Evolutionary conservation across 1,139 yeast genomes (phyloP).

Genomic region (Candida frijolesensis): DNA sequence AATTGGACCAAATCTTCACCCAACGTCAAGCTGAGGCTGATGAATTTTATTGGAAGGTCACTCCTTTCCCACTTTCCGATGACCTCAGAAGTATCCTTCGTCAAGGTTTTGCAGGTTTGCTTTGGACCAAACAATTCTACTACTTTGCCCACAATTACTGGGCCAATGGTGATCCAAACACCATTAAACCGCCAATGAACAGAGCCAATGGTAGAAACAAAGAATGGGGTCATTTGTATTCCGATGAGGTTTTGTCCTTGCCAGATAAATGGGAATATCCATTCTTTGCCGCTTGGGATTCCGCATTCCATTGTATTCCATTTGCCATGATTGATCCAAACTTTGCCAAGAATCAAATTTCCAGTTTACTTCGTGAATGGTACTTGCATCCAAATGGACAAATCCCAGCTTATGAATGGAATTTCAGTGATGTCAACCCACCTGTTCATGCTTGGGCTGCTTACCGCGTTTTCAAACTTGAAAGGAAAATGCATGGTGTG

Average conservation of each 20-base stretch:
- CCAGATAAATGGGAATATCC: conserved; percentile 99
- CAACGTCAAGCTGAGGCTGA: conserved; percentile 89
- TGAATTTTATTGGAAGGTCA: conserved; percentile 87
- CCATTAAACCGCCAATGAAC: conserved; percentile 74
- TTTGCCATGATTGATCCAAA: conserved; percentile 94
- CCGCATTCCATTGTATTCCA: conserved; percentile 95
- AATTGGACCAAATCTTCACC: conserved; percentile 72
- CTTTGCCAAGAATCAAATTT: conserved; percentile 89
- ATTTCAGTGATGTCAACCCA: conserved; percentile 92
- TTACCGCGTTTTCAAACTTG: conserved; percentile 86
- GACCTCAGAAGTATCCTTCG: conserved; percentile 85
- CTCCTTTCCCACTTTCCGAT: conserved; percentile 85
- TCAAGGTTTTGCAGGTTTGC: conserved; percentile 91
- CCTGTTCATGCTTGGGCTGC: conserved; percentile 99
- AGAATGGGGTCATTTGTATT: conserved; percentile 89
- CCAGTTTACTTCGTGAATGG: conserved; percentile 91
- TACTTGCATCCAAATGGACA: conserved; percentile 99
- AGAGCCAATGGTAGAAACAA: conserved; percentile 84
- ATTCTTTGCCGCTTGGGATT: conserved; percentile 97
- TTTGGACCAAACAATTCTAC: conserved; percentile 95
- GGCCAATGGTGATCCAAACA: conserved; percentile 85
- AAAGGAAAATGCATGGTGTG: conserved; percentile 80
- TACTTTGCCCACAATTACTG: conserved; percentile 86
- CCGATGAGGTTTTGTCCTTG: conserved; percentile 84
- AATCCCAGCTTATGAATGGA: conserved; percentile 98